A percentile compares a stretch with the other conserved stretches of the same genome.
Conservation (phyloP, 345 rosid species). For the Syzygium aqueum region DNA sequence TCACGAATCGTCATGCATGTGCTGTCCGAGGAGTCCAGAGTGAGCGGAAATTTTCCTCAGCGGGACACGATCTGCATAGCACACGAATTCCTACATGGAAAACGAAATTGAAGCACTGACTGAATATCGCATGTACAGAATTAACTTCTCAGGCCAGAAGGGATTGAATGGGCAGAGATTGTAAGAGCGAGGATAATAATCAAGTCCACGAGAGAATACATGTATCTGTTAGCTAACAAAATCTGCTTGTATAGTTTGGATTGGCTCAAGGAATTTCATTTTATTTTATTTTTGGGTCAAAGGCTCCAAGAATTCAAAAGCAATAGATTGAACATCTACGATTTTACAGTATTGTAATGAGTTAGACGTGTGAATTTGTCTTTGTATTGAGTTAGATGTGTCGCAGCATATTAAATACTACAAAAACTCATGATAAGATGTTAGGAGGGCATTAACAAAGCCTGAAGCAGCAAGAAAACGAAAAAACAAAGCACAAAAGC, state of each 20-base stretch:
- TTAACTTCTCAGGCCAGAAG: neutral
- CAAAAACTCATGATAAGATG: neutral
- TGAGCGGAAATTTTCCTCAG: neutral
- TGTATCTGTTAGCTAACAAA: neutral
- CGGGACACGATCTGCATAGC: neutral
- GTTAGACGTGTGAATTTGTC: neutral
- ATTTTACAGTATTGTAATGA: neutral
- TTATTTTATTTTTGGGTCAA: too few species aligned
- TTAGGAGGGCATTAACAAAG: neutral
- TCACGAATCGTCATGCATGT: neutral
- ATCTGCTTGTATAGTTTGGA: neutral
- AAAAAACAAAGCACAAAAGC: neutral
- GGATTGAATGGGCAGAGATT: neutral
- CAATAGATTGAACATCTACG: neutral
- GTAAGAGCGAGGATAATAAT: neutral
- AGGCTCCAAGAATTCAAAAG: neutral
- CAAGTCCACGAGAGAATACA: neutral
- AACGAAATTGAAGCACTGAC: neutral
- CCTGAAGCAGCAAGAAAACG: neutral
- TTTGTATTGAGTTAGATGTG: neutral
- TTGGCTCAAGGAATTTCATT: neutral
- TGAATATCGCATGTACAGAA: neutral
- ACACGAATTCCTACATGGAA: neutral
- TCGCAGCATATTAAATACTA: neutral
- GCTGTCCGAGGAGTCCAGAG: neutral